phyloP scores from a whole-genome alignment of 768 basidiomycete species.

The Calocybe indica region DNA sequence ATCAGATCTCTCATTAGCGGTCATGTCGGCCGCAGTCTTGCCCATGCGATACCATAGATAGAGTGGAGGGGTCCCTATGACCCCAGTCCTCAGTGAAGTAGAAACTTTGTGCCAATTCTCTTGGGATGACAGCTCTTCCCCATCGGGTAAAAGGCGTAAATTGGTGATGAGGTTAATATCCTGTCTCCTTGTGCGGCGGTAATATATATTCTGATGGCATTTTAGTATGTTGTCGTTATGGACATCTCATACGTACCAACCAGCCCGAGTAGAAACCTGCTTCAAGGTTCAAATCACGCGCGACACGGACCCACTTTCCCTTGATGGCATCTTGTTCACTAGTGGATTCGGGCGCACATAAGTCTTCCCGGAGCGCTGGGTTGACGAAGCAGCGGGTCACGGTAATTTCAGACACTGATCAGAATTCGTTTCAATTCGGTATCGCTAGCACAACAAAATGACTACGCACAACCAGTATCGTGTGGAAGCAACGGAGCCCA shows the following conservation, averaged over 20 bases:
- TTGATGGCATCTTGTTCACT: slow-evolving; percentile 68
- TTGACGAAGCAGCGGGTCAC: slow-evolving; percentile 63
- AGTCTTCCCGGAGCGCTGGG: slow-evolving; percentile 44
- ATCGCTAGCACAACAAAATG: neutral
- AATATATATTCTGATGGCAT: slow-evolving; percentile 54
- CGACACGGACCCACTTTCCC: slow-evolving; percentile 88
- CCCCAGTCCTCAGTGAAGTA: slow-evolving; percentile 60
- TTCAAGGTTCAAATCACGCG: slow-evolving; percentile 70
- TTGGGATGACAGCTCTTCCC: slow-evolving; percentile 40
- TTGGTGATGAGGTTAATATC: slow-evolving; percentile 78
- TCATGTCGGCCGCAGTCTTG: slow-evolving; percentile 59
- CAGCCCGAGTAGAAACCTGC: slow-evolving; percentile 48
- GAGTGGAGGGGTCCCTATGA: slow-evolving; percentile 47
- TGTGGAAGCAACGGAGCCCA: slow-evolving; percentile 77
- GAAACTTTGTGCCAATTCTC: slow-evolving; percentile 61
- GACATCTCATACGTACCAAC: slow-evolving; percentile 38
- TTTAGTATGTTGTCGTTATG: too few relatives aligned
- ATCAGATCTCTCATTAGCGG: slow-evolving; percentile 45
- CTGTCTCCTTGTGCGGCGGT: slow-evolving; percentile 78
- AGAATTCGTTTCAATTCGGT: slow-evolving; percentile 2
- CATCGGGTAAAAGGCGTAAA: slow-evolving; percentile 55
- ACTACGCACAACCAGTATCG: slow-evolving; percentile 64
- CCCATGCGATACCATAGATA: slow-evolving; percentile 77
- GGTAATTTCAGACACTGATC: slow-evolving; percentile 74
- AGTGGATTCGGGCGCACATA: slow-evolving; percentile 68